Conservation (phyloP, 306 rosid species). For the Nissolia schottii region DNA sequence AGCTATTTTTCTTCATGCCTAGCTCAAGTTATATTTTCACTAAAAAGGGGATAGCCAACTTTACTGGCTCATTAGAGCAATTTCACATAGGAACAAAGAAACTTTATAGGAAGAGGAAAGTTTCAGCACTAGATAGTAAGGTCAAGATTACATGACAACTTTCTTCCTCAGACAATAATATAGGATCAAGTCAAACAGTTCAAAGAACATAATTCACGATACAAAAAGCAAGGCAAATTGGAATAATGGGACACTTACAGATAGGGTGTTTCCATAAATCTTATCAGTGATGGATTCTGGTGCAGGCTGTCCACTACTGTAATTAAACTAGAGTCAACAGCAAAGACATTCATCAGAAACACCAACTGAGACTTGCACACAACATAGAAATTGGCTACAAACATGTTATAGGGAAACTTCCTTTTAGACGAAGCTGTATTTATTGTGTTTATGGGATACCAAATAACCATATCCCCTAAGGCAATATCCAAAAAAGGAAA, state of each 20-base stretch:
- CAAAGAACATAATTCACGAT: constrained; percentile 1
- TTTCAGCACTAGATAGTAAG: background rate
- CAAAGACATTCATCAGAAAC: constrained; percentile 35
- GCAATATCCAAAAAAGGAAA: background rate
- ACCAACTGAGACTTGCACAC: constrained; percentile 5
- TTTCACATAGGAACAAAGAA: background rate
- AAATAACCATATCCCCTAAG: background rate
- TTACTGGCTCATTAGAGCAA: background rate
- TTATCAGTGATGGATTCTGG: constrained; percentile 97
- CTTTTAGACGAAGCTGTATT: background rate
- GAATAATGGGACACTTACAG: constrained; percentile 54
- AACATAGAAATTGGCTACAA: constrained; percentile 7
- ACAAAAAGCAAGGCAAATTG: constrained; percentile 1
- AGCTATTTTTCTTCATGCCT: background rate
- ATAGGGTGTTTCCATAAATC: constrained; percentile 92
- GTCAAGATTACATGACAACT: background rate
- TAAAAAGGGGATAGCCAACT: background rate
- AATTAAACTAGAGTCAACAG: constrained; percentile 65
- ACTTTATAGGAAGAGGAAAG: background rate
- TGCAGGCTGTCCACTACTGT: constrained; percentile 98
- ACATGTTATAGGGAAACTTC: background rate
- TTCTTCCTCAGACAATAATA: constrained; percentile 14
- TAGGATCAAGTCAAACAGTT: background rate
- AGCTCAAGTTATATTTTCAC: background rate
- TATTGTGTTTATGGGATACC: background rate